phyloP scores from a whole-genome alignment of 495 filamentous ascomycete genomes.

The Copromyces sp. region DNA sequence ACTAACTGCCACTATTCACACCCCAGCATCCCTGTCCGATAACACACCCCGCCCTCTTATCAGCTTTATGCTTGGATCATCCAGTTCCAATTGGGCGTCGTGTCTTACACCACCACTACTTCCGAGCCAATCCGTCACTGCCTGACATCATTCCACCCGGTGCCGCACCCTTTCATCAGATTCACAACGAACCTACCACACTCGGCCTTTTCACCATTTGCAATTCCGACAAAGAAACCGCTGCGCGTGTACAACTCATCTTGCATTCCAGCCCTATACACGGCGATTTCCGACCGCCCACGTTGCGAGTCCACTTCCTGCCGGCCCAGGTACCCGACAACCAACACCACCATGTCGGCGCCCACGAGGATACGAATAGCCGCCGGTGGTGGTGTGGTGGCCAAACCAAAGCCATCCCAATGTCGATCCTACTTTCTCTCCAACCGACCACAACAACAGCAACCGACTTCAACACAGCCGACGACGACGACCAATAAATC shows the following conservation, averaged over 20 bases:
- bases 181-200: background rate
- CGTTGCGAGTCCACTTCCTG: background rate
- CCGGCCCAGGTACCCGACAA: background rate
- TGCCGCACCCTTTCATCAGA: background rate
- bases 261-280: background rate
- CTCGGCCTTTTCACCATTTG: background rate
- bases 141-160: slow-evolving; percentile 21
- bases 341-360: slow-evolving; percentile 7
- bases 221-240: background rate
- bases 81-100: too few species aligned
- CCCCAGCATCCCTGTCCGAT: background rate
- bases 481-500: background rate
- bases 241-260: background rate
- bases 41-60: background rate
- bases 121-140: slow-evolving; percentile 5
- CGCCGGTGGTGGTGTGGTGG: background rate
- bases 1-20: background rate
- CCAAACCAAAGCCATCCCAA: background rate
- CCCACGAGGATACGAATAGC: slow-evolving; percentile 7
- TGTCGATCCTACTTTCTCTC: background rate
- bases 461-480: background rate
- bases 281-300: background rate
- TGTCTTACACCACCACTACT: background rate
- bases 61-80: background rate
- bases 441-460: background rate